Base-by-base conservation (phyloP, 2,329 filamentous ascomycete genomes). In the Fusarium secorum region DNA sequence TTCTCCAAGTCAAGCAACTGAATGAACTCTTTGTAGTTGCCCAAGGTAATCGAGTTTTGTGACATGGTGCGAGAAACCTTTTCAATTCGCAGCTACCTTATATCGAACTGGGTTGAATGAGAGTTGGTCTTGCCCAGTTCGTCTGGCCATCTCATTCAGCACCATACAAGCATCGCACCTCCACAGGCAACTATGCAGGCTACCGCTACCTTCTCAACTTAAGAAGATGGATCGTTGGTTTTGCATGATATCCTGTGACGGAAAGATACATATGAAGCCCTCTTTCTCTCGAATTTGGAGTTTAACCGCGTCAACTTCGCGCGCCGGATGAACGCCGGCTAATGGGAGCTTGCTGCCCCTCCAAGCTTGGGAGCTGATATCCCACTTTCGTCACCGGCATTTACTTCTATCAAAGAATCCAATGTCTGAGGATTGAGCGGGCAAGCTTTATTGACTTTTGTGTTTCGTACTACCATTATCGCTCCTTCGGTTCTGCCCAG, bases 261-360 rank as follows among this genome's bases (percentile, higher is more conserved):
- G 14, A 39, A n/a, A 52, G 24, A 52, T 26, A n/a, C 13, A n/a
- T 49, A 26, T 11, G 18, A 52, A n/a, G 11, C 17, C 30, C n/a
- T 39, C 22, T n/a, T 24, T 32, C 22, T 20, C 28, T 48, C 11
- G 53, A 36, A 39, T 22, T 30, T 35, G 20, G 8, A 42, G 36
- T 51, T 33, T 15, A 45, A 42, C 35, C 66, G 46, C 46, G 64
- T 66, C 48, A 67, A 60, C 42, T 54, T 68, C 42, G 59, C 52
- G 53, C 56, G 53, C 49, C 74, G 75, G 75, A 42, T 64, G 44
- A 77, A 75, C 56, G 11, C 70, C 75, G 75, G 75, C 52, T 67
- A 68, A 46, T 49, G 42, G 26, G 55, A 75, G 65, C 72, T 74
- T 44, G 35, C 32, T 71, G 74, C 72, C 70, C 75, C 73, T 76